Conservation (phyloP, 495 filamentous ascomycete genomes). For the Peziza echinospora region DNA sequence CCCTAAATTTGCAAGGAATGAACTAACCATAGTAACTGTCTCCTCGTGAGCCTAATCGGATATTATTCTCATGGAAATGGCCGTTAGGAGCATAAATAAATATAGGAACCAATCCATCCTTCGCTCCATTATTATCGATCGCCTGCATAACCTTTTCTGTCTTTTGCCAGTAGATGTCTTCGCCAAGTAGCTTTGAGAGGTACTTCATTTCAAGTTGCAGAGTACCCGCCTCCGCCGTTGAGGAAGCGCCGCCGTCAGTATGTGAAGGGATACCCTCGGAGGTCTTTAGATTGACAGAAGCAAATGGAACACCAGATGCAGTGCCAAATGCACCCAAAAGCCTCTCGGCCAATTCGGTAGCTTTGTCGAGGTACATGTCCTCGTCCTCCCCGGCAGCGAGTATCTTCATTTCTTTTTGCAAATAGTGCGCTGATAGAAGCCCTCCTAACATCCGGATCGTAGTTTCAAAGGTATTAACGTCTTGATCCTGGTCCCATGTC, state of each 20-base stretch:
- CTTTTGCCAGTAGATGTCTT: conserved; percentile 71
- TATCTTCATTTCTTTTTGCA: conserved; percentile 30
- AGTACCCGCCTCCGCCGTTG: conserved; percentile 78
- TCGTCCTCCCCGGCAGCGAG: conserved; percentile 48
- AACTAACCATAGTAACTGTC: conserved; percentile 73
- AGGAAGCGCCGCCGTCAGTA: conserved; percentile 70
- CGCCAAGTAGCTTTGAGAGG: conserved; percentile 79
- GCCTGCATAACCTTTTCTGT: conserved; percentile 82
- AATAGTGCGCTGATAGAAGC: conserved; percentile 80
- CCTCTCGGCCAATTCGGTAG: conserved; percentile 73
- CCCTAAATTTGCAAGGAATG: background rate
- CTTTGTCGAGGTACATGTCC: conserved; percentile 90
- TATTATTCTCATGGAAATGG: conserved; percentile 57
- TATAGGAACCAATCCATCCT: conserved; percentile 78
- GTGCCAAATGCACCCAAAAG: conserved; percentile 76
- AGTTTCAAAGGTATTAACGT: conserved; percentile 95
- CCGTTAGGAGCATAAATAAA: conserved; percentile 66
- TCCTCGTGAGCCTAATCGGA: conserved; percentile 77
- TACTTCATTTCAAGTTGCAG: conserved; percentile 97
- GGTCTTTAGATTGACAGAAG: conserved; percentile 69
- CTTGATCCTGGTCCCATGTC: conserved; percentile 72
- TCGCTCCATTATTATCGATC: conserved; percentile 51
- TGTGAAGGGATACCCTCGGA: conserved; percentile 56
- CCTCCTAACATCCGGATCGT: conserved; percentile 96
- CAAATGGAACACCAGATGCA: conserved; percentile 63